phyloP scores from a whole-genome alignment of 1,139 yeast genomes.

The Zygosaccharomyces pseudobailii region DNA sequence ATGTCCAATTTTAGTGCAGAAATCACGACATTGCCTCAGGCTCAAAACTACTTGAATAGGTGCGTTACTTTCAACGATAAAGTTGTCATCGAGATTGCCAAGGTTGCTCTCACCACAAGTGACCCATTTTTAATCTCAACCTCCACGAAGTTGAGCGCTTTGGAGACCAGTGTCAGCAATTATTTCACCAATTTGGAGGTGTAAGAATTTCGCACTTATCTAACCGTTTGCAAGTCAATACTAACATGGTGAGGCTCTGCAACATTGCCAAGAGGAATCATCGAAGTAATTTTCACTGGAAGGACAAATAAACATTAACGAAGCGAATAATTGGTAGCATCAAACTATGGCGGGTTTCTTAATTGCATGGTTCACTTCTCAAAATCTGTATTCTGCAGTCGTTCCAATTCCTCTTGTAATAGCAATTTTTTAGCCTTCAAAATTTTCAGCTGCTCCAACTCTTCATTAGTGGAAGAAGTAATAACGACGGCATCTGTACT shows the following conservation, averaged over 20 bases:
- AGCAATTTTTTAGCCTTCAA: slow-evolving; percentile 37
- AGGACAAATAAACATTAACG: neutral
- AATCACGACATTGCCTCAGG: slow-evolving; percentile 30
- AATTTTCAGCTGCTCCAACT: slow-evolving; percentile 35
- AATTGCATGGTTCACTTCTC: neutral
- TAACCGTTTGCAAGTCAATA: slow-evolving; percentile 8
- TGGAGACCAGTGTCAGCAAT: slow-evolving; percentile 35
- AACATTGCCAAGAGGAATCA: neutral
- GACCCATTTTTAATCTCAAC: slow-evolving; percentile 45
- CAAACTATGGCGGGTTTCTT: neutral
- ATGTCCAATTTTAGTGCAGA: slow-evolving; percentile 24
- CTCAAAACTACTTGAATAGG: slow-evolving; percentile 34
- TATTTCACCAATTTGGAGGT: slow-evolving; percentile 33
- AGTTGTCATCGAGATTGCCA: slow-evolving; percentile 41
- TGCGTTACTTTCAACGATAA: slow-evolving; percentile 38
- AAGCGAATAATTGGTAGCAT: too few species aligned
- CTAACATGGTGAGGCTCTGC: neutral
- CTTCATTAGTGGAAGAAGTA: slow-evolving; percentile 35
- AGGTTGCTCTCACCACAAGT: slow-evolving; percentile 39
- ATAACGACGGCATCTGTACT: slow-evolving; percentile 27
- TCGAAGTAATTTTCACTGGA: neutral
- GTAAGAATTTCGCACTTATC: neutral
- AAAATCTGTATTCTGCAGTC: slow-evolving; percentile 25
- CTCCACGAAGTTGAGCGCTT: slow-evolving; percentile 38
- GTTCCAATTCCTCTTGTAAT: slow-evolving; percentile 32